Conservation (phyloP, 1,284 basidiomycete genomes). For the Cutaneotrichosporon cutaneum region DNA sequence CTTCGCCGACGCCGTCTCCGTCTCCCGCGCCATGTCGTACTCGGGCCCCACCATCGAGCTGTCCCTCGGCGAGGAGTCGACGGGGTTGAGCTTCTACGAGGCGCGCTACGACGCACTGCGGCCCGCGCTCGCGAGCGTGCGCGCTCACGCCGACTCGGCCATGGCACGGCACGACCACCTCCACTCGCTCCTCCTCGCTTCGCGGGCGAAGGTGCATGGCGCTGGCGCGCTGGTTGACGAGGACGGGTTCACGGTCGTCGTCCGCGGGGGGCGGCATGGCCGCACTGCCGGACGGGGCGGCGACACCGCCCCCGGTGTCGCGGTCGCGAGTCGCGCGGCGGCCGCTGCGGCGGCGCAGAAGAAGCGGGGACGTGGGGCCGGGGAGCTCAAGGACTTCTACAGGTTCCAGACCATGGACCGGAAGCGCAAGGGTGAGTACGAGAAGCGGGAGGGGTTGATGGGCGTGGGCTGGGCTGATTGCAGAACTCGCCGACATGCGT, state of each 20-base stretch:
- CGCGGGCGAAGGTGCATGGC: slow-evolving; percentile 60
- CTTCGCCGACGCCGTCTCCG: slow-evolving; percentile 69
- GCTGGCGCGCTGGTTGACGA: slow-evolving; percentile 74
- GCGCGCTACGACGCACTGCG: slow-evolving; percentile 64
- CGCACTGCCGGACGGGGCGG: slow-evolving; percentile 77
- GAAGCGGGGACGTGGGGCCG: slow-evolving; percentile 69
- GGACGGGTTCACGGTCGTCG: slow-evolving; percentile 88
- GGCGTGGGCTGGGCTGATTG: background rate
- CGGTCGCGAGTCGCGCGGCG: slow-evolving; percentile 67
- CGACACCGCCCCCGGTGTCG: slow-evolving; percentile 68
- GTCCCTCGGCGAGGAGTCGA: slow-evolving; percentile 51
- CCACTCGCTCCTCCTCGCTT: slow-evolving; percentile 56
- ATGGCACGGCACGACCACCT: slow-evolving; percentile 72
- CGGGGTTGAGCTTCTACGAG: slow-evolving; percentile 69
- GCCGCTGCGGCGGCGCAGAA: slow-evolving; percentile 19
- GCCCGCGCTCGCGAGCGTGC: slow-evolving; percentile 68
- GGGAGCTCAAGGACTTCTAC: slow-evolving; percentile 64
- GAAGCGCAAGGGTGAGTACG: slow-evolving; percentile 69
- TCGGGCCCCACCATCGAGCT: slow-evolving; percentile 43
- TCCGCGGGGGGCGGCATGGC: slow-evolving; percentile 80
- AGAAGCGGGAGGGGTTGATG: background rate
- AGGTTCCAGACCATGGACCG: slow-evolving; percentile 83
- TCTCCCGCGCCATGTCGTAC: slow-evolving; percentile 61
- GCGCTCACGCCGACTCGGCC: slow-evolving; percentile 70
- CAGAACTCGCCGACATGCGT: slow-evolving; percentile 73